These are phyloP conservation scores for Pyrenochaeta sp. DNA, from an alignment of 2,329 filamentous ascomycete genomes.

Conservation along the genomic window DNA sequence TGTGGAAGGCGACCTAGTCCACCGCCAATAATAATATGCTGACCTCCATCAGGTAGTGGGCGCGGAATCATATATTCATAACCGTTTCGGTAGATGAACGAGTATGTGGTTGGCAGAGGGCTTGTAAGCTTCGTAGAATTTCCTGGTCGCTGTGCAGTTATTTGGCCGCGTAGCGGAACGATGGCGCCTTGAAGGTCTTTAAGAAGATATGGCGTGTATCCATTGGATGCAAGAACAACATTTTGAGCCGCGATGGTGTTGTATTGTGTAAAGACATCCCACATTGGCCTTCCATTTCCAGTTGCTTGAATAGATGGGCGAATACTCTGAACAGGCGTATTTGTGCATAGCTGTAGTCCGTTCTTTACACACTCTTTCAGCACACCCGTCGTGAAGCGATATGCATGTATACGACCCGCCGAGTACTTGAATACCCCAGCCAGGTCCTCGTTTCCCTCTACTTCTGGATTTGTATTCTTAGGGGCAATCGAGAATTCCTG, in stretches of 20 bases:
- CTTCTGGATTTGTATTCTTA: slow-evolving; percentile 27
- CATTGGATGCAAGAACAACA: slow-evolving; percentile 48
- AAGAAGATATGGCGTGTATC: slow-evolving; percentile 44
- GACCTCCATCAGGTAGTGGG: slow-evolving; percentile 47
- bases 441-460: slow-evolving; percentile 27
- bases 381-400: slow-evolving; percentile 40
- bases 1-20: slow-evolving; percentile 56
- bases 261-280: slow-evolving; percentile 31
- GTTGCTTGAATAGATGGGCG: slow-evolving; percentile 2
- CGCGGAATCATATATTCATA: slow-evolving; percentile 74
- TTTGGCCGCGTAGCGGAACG: slow-evolving; percentile 53
- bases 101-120: slow-evolving; percentile 63
- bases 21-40: slow-evolving; percentile 70
- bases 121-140: slow-evolving; percentile 47
- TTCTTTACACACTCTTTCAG: slow-evolving; percentile 35
- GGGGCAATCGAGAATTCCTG: slow-evolving; percentile 27
- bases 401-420: slow-evolving; percentile 44
- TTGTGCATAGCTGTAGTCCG: slow-evolving; percentile 38
- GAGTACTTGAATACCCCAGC: slow-evolving; percentile 43
- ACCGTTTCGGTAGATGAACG: slow-evolving; percentile 66
- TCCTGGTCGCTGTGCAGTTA: slow-evolving; percentile 49
- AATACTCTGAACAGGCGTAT: slow-evolving; percentile 38
- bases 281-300: slow-evolving; percentile 4
- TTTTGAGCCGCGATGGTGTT: slow-evolving; percentile 22
- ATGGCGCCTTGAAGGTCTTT: slow-evolving; percentile 50